A percentile compares a stretch with the other conserved stretches of the same genome.
These are phyloP conservation scores for Verticillium klebahnii DNA, from an alignment of 2,329 filamentous ascomycete species.

Conservation along the genomic window DNA sequence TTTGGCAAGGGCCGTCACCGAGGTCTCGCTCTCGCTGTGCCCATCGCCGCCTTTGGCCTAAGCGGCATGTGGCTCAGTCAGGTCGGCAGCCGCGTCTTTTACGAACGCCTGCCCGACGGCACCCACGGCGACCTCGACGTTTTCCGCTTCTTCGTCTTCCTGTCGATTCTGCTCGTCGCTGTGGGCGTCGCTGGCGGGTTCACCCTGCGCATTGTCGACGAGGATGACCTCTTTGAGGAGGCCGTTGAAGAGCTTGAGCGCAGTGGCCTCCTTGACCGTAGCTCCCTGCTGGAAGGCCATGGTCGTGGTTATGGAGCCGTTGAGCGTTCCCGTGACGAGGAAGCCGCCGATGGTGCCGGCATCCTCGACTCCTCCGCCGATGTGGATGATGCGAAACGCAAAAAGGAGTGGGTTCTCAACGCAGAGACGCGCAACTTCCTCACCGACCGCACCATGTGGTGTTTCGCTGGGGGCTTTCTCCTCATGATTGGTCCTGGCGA, in stretches of 20 bases:
- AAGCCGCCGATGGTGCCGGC: slow-evolving; percentile 30
- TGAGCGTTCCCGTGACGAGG: slow-evolving; percentile 8
- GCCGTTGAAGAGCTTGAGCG: slow-evolving; percentile 87
- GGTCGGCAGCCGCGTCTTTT: slow-evolving; percentile 73
- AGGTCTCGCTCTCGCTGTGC: slow-evolving; percentile 81
- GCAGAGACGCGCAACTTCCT: slow-evolving; percentile 85
- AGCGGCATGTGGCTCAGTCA: slow-evolving; percentile 97
- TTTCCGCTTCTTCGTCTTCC: slow-evolving; percentile 82
- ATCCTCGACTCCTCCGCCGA: slow-evolving; percentile 13
- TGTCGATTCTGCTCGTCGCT: slow-evolving; percentile 64
- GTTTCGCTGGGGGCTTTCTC: slow-evolving; percentile 84
- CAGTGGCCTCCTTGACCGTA: slow-evolving; percentile 75
- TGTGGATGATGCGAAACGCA: slow-evolving; percentile 51
- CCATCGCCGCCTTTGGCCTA: slow-evolving; percentile 88
- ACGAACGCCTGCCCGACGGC: slow-evolving; percentile 62
- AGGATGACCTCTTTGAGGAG: slow-evolving; percentile 83
- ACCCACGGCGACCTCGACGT: slow-evolving; percentile 63
- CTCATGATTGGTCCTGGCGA: slow-evolving; percentile 93
- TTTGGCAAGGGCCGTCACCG: slow-evolving; percentile 86
- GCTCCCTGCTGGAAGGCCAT: slow-evolving; percentile 57
- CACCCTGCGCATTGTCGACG: slow-evolving; percentile 72
- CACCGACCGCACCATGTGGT: slow-evolving; percentile 91
- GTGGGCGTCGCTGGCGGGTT: slow-evolving; percentile 73
- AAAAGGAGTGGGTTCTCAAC: slow-evolving; percentile 89
- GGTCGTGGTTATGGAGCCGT: slow-evolving; percentile 54